Evolutionary conservation across 192 early-diverging fungal genomes (phyloP).

Genomic region (Gryganskiella cystojenkinii): DNA sequence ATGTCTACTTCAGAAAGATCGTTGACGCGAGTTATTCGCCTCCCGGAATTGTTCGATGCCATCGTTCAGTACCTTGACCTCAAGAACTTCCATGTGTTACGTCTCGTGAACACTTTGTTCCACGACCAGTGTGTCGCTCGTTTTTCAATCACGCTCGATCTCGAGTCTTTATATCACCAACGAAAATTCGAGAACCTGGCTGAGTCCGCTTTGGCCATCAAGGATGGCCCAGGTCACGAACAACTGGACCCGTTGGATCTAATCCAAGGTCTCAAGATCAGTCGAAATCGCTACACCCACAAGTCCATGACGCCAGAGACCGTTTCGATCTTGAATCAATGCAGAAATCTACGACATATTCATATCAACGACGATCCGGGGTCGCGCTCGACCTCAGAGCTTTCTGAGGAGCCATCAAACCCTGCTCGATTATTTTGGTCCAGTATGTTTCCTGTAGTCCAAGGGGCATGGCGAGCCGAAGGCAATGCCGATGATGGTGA

Average conservation of each 20-base stretch:
- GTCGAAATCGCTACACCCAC: background rate
- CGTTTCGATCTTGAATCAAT: slow-evolving; percentile 2
- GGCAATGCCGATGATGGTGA: background rate
- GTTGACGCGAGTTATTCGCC: background rate
- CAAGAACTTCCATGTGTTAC: background rate
- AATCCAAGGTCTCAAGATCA: slow-evolving; percentile 2
- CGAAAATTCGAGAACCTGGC: background rate
- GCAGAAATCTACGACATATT: slow-evolving; percentile 2
- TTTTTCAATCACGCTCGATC: slow-evolving; percentile 9
- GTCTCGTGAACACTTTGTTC: background rate
- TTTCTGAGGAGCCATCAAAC: background rate
- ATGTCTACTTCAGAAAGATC: background rate
- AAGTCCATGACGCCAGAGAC: background rate
- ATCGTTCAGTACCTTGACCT: slow-evolving; percentile 3
- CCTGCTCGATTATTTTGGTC: slow-evolving; percentile 5
- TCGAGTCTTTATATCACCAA: background rate
- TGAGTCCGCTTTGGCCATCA: background rate
- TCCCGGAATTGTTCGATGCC: background rate
- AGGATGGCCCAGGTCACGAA: background rate
- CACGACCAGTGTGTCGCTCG: background rate
- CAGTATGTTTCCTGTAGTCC: slow-evolving; percentile 4
- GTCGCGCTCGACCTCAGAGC: background rate
- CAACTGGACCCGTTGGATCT: background rate
- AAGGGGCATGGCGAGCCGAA: background rate
- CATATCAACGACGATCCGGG: background rate